Evolutionary conservation across 257 asterid species (phyloP).

Genomic region (Datura wrightii): DNA sequence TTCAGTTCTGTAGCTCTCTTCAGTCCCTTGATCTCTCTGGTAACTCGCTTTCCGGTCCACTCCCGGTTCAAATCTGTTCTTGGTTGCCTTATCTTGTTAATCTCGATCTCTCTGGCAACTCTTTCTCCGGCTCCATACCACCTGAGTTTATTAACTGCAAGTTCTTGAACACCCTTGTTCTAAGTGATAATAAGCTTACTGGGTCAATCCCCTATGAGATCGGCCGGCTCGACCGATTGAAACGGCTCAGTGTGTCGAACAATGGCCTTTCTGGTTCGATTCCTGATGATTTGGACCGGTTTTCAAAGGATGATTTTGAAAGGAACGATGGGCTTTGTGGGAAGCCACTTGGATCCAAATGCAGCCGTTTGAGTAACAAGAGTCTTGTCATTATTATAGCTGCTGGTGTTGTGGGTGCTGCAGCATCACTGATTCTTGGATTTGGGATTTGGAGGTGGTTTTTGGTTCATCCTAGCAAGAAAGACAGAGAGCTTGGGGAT

Average conservation of each 20-base stretch:
- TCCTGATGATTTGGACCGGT: constrained; percentile 46
- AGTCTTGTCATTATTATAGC: constrained; percentile 54
- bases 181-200: constrained; percentile 35
- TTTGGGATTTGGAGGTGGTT: constrained; percentile 72
- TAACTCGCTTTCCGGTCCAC: constrained; percentile 36
- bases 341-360: constrained; percentile 42
- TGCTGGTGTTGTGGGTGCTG: constrained; percentile 63
- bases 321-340: constrained; percentile 66
- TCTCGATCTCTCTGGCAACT: constrained; percentile 36
- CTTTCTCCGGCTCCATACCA: constrained; percentile 33
- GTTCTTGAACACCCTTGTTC: constrained; percentile 33
- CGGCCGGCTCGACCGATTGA: constrained; percentile 51
- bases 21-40: constrained; percentile 41
- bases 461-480: constrained; percentile 40
- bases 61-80: constrained; percentile 39
- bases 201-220: constrained; percentile 55
- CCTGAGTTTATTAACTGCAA: constrained; percentile 29
- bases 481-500: constrained; percentile 45
- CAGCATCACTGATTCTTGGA: constrained; percentile 53
- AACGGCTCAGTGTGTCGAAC: constrained; percentile 51
- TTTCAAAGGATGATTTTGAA: constrained; percentile 38
- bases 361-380: constrained; percentile 53
- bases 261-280: constrained; percentile 55
- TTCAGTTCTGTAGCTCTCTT: constrained; percentile 50
- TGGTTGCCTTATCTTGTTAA: constrained; percentile 44